phyloP scores from a whole-genome alignment of 2,329 filamentous ascomycete genomes.

The Beauveria sp. region DNA sequence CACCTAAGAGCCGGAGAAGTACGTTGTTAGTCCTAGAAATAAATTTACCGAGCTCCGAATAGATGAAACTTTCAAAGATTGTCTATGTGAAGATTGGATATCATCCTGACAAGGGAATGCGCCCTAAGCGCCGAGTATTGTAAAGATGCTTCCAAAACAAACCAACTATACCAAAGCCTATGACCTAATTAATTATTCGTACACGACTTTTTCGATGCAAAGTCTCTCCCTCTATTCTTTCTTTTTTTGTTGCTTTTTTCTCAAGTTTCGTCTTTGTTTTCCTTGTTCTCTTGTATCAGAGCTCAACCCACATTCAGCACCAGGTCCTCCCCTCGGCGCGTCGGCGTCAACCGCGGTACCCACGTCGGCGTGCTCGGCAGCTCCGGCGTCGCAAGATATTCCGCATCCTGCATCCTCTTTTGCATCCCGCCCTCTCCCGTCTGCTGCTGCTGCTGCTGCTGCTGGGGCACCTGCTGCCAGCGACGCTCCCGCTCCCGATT shows the following conservation, averaged over 20 bases:
- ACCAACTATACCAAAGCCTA: not conserved
- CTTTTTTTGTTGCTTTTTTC: not conserved
- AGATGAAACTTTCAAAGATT: not conserved
- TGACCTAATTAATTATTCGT: slow-evolving; percentile 4
- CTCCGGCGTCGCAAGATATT: slow-evolving; percentile 12
- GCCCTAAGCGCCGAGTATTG: not conserved
- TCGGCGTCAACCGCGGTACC: slow-evolving; percentile 60
- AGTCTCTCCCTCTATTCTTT: not conserved
- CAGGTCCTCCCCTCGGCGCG: slow-evolving; percentile 57
- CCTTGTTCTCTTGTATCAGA: not conserved
- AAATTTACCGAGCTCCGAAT: not conserved
- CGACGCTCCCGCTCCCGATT: not conserved
- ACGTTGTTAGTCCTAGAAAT: not conserved
- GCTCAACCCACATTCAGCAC: slow-evolving; percentile 46
- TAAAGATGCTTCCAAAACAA: slow-evolving; percentile 1
- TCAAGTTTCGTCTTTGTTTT: no score
- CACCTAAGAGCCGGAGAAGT: not conserved
- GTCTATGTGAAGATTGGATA: not conserved
- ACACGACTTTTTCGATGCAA: not conserved
- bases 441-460: slow-evolving; percentile 9
- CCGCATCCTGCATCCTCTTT: not conserved
- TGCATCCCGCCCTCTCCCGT: not conserved
- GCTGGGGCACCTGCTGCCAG: slow-evolving; percentile 9
- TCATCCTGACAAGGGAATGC: not conserved
- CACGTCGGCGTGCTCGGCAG: slow-evolving; percentile 47